phyloP scores from a whole-genome alignment of 306 rosid species.

The Vicia sativa region DNA sequence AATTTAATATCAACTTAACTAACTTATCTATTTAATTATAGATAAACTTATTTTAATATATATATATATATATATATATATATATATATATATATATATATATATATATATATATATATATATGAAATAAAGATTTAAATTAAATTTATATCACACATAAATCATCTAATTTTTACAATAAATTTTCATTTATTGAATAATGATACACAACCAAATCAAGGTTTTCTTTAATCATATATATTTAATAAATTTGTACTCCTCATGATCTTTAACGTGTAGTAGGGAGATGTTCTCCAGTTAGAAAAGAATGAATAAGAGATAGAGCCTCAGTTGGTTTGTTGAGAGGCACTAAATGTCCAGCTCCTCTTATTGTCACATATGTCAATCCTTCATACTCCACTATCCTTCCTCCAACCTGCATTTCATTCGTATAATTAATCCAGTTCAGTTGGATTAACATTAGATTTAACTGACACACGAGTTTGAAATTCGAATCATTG shows the following conservation, averaged over 20 bases:
- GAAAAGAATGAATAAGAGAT: constrained; percentile 53
- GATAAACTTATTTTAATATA: too few relatives aligned
- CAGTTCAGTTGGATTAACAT: too few relatives aligned
- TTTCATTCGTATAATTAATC: neutral
- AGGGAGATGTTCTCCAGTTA: constrained; percentile 48
- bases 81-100: too few relatives aligned
- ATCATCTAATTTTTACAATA: neutral
- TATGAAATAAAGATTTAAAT: too few relatives aligned
- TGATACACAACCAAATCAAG: neutral
- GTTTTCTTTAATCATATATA: neutral
- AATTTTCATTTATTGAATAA: neutral
- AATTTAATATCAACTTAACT: too few relatives aligned
- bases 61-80: too few relatives aligned
- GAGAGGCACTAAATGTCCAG: constrained; percentile 62
- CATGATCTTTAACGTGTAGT: constrained; percentile 11
- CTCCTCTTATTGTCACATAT: constrained; percentile 61
- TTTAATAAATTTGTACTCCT: neutral
- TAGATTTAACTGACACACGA: too few relatives aligned
- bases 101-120: too few relatives aligned
- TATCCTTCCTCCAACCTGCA: constrained; percentile 63
- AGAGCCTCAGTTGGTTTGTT: constrained; percentile 55
- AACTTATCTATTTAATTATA: too few relatives aligned
- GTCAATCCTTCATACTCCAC: constrained; percentile 63
- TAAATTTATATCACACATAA: neutral
- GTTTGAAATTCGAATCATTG: too few relatives aligned